Conservation (phyloP, 1,139 yeast species). For the Yamadazyma spencermartinsiae region DNA sequence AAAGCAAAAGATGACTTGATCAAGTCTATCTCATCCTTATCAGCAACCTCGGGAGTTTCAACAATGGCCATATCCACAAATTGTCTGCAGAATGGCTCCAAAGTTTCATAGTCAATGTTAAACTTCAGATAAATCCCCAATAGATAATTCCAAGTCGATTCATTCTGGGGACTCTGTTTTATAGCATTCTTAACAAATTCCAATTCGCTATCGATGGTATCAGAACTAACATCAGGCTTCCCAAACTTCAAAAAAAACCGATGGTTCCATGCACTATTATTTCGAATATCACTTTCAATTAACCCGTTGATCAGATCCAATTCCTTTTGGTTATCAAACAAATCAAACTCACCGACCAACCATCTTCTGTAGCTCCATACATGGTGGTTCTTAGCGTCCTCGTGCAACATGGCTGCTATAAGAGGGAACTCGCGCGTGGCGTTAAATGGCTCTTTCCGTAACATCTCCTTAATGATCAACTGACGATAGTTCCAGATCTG, state of each 20-base stretch:
- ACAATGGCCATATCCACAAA: conserved; percentile 35
- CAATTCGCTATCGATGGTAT: conserved; percentile 26
- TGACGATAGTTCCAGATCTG: conserved; percentile 96
- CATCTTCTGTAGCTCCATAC: conserved; percentile 93
- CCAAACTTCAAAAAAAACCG: conserved; percentile 60
- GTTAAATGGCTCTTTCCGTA: conserved; percentile 32
- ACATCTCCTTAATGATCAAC: conserved; percentile 43
- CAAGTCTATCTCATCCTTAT: conserved; percentile 17
- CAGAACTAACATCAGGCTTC: conserved; percentile 13
- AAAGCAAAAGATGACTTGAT: conserved; percentile 64
- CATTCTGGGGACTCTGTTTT: conserved; percentile 70
- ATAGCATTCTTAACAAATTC: conserved; percentile 50
- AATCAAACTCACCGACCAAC: conserved; percentile 58
- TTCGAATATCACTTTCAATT: conserved; percentile 66
- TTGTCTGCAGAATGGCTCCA: conserved; percentile 45
- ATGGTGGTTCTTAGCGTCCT: conserved; percentile 89
- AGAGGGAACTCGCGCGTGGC: conserved; percentile 63
- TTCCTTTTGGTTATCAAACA: conserved; percentile 50
- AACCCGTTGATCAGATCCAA: conserved; percentile 50
- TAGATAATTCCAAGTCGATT: conserved; percentile 86
- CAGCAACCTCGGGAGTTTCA: conserved; percentile 9
- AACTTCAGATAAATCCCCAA: conserved; percentile 54
- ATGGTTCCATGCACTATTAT: conserved; percentile 95
- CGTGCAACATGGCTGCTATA: conserved; percentile 63
- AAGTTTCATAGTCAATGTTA: conserved; percentile 26